Evolutionary conservation across 345 rosid genomes (phyloP).

Genomic region (Leavenworthia alabamica): DNA sequence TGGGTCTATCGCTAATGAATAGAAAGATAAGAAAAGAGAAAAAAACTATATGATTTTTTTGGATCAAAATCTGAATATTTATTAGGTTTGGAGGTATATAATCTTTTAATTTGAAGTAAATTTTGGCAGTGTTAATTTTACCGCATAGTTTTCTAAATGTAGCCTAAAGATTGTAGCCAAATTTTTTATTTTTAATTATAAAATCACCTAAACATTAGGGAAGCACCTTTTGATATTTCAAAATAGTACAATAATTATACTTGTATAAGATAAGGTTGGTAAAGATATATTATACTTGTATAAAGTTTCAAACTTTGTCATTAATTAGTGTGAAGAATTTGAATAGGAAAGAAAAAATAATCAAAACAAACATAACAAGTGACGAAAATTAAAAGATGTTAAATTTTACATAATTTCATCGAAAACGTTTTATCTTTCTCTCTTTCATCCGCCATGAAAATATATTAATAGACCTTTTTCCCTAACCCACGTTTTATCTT

Average conservation of each 20-base stretch:
- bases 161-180: background rate
- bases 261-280: background rate
- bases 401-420: conserved; percentile 10
- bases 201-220: background rate
- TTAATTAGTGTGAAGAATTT: background rate
- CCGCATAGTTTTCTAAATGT: background rate
- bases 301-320: too few relatives aligned
- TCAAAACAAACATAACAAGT: background rate
- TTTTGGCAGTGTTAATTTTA: too few relatives aligned
- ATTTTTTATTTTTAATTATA: background rate
- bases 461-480: background rate
- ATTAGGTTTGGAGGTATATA: too few relatives aligned
- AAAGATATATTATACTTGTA: too few relatives aligned
- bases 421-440: conserved; percentile 1
- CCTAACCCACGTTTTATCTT: background rate
- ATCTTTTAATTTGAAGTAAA: too few relatives aligned
- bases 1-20: conserved; percentile 55
- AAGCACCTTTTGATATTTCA: background rate
- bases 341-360: background rate
- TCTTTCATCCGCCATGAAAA: conserved; percentile 12
- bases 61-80: too few relatives aligned
- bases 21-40: too few relatives aligned
- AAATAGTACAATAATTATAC: background rate
- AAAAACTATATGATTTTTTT: too few relatives aligned
- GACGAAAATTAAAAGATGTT: background rate